Conservation (phyloP, 257 asterid species). For the Primulina eburnea region DNA sequence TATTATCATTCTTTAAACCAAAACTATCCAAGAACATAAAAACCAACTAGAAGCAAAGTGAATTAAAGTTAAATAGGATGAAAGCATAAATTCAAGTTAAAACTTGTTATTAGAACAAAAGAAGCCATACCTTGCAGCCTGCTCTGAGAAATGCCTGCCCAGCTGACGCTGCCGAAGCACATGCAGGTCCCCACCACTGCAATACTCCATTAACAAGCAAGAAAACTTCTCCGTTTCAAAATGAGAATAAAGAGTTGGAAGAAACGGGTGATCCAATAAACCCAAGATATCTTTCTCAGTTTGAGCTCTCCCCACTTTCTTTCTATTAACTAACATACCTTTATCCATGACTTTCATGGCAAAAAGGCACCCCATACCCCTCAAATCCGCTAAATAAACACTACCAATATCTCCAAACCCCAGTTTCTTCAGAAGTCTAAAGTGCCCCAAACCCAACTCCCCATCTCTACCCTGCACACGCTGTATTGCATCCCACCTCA, state of each 20-base stretch:
- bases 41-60: no score
- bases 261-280: slow-evolving; percentile 82
- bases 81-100: background rate
- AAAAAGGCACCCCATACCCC: slow-evolving; percentile 61
- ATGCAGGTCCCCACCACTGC: slow-evolving; percentile 95
- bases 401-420: slow-evolving; percentile 97
- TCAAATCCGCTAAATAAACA: slow-evolving; percentile 79
- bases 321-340: slow-evolving; percentile 74
- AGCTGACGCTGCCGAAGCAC: slow-evolving; percentile 83
- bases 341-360: slow-evolving; percentile 93
- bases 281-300: slow-evolving; percentile 84
- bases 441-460: slow-evolving; percentile 69
- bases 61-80: background rate
- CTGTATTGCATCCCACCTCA: slow-evolving; percentile 79
- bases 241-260: slow-evolving; percentile 82
- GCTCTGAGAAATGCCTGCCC: slow-evolving; percentile 76
- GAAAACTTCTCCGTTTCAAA: slow-evolving; percentile 84
- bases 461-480: slow-evolving; percentile 44
- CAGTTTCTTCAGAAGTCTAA: slow-evolving; percentile 74
- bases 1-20: background rate
- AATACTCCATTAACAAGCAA: slow-evolving; percentile 89
- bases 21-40: background rate
- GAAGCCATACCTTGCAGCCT: slow-evolving; percentile 68
- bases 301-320: slow-evolving; percentile 72
- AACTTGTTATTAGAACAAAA: background rate